Evolutionary conservation across 257 asterid genomes (phyloP).

Genomic region (Henckelia pumila): DNA sequence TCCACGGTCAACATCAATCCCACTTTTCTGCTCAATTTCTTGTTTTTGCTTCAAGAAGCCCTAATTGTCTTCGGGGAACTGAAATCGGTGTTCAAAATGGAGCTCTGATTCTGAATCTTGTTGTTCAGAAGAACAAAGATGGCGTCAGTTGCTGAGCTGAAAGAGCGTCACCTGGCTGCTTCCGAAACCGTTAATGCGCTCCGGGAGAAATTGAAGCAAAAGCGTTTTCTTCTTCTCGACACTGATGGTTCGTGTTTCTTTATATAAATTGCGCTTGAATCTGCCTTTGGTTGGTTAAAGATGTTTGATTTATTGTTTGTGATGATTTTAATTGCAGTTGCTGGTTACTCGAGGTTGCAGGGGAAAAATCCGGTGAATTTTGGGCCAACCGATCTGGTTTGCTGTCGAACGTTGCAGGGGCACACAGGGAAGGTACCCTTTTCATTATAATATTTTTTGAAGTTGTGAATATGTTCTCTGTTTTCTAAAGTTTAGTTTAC

Average conservation of each 20-base stretch:
- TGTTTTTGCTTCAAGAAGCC: background rate
- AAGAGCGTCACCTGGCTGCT: constrained; percentile 90
- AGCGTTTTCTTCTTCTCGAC: constrained; percentile 78
- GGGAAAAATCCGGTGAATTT: constrained; percentile 78
- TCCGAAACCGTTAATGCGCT: constrained; percentile 71
- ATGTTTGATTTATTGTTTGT: constrained; percentile 38
- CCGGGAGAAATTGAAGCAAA: constrained; percentile 66
- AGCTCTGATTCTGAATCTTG: constrained; percentile 20
- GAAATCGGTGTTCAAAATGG: constrained; percentile 31
- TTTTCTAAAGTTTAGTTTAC: background rate
- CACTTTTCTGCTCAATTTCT: background rate
- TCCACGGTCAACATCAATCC: background rate
- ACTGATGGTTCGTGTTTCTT: constrained; percentile 57
- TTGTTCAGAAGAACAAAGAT: background rate
- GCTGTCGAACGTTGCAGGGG: constrained; percentile 93
- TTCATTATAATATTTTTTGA: background rate
- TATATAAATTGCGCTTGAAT: background rate
- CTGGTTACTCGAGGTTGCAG: constrained; percentile 76
- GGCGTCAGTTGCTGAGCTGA: constrained; percentile 84
- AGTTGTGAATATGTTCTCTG: background rate
- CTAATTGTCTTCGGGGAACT: background rate
- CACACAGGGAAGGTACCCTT: constrained; percentile 84
- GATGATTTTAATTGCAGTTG: constrained; percentile 47
- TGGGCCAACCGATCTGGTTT: constrained; percentile 96
- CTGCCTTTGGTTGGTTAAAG: constrained; percentile 17